Evolutionary conservation across 177 flowering plant genomes (phyloP), one percentile per base, ranked within the genome.

Genomic region (Vitis hybrid): DNA sequence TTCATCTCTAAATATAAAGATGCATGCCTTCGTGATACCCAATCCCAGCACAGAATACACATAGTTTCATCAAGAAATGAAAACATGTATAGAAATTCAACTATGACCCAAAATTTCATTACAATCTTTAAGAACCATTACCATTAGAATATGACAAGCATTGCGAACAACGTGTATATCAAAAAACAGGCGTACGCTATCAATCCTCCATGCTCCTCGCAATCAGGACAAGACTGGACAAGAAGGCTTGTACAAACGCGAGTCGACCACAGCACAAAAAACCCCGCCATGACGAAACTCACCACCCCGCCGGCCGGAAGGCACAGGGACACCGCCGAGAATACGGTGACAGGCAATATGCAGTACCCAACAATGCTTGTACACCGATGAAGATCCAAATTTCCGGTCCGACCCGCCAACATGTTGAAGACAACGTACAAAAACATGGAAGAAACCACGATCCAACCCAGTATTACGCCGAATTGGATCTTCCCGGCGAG

Each of bases 401-500:
- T 94, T 52, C 97, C 98, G 70, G 84, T 84, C 19, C 85, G 71
- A 5, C 96, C 98, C 2, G 98, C 98, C 61, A 94, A 72, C 96
- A 92, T 94, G 73, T 94, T 94, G 68, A 89, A 92, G 3, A 92
- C 97, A 0, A 84, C 88, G 62, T 94, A 94, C n/a, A 94, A 59
- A 66, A 90, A 92, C 55, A 90, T 69, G 2, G 97, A 78, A 0
- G 96, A 83, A 15, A 89, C 85, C 1, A 90, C 85, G 33, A 92
- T 86, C 98, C 97, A 94, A 0, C 98, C 98, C 59, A 94, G 73
- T 13, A 94, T 84, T 13, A 91, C 87, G 50, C 97, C 97, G 60
- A 94, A 94, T 68, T 91, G 97, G 49, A 94, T 74, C 80, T 94
- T 92, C 28, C 98, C 97, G 8, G 90, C 92, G 28, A 94, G 89